Conservation (phyloP, 495 filamentous ascomycete species). For the Xylona heveae region DNA sequence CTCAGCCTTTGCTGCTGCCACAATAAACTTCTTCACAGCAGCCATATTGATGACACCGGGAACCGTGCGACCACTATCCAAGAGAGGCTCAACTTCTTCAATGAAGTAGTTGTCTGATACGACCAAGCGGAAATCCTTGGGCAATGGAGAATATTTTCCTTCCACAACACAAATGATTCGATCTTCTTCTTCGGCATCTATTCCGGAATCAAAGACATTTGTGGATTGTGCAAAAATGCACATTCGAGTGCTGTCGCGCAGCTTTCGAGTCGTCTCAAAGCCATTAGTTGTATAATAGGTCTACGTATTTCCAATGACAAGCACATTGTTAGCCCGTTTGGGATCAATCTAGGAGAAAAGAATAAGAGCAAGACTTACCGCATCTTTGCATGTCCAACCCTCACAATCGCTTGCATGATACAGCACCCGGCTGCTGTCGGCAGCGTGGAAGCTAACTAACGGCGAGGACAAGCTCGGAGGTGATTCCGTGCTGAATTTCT, state of each 20-base stretch:
- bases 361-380: conserved; percentile 8
- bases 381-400: conserved; percentile 18
- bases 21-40: conserved; percentile 61
- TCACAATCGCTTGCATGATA: conserved; percentile 52
- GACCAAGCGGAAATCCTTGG: conserved; percentile 48
- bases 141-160: conserved; percentile 36
- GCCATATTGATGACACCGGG: conserved; percentile 57
- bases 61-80: conserved; percentile 50
- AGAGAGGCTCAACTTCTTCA: conserved; percentile 39
- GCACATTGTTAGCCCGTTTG: no score
- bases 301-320: conserved; percentile 8
- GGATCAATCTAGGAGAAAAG: no score
- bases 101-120: conserved; percentile 64
- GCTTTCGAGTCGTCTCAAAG: conserved; percentile 40
- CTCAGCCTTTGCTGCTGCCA: conserved; percentile 57
- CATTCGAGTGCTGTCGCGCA: conserved; percentile 40
- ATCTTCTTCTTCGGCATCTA: conserved; percentile 32
- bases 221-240: conserved; percentile 73
- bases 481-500: conserved; percentile 37
- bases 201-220: conserved; percentile 44
- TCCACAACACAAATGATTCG: conserved; percentile 62
- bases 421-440: conserved; percentile 60
- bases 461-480: conserved; percentile 20
- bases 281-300: conserved; percentile 68
- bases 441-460: conserved; percentile 55